Evolutionary conservation across 768 basidiomycete genomes (phyloP), one percentile per base, ranked within the genome.

Genomic region (Russula ochroleuca): DNA sequence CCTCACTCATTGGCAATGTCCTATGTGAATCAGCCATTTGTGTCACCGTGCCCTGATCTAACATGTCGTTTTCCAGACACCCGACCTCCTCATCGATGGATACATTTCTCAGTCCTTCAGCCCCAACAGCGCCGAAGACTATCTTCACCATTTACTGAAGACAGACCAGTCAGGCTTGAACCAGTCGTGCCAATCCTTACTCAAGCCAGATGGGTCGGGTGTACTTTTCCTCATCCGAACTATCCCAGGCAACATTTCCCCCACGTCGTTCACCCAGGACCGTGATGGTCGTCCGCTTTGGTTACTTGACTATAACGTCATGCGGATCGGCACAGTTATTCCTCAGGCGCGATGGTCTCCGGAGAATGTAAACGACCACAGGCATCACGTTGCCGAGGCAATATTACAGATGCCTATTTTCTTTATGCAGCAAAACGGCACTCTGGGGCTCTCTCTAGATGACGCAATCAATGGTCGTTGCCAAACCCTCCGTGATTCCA

Each of bases 401-500:
- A 11, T 13, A 19, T 31, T 66, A 14, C 55, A 66, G 38, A n/a
- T 63, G 56, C 65, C 65, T 3, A 58, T 66, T 25, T 66, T 64
- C 62, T 66, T 66, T 25, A 5, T 25, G 33, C 65, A 53, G 14
- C 21, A 17, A 5, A 48, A 57, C 14, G 65, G 65, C 43, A 7
- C 17, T 15, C 31, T 66, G 15, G 65, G 65, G 1, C 41, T 66
- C 4, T 48, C 65, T 19, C 28, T 63, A n/a, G 25, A 33, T 1
- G 61, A 57, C 17, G 59, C 64, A 7, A 23, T 19, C n/a, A 51
- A 61, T 15, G 49, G 48, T 7, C 64, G 53, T 43, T 56, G 41
- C 19, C 31, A 54, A 2, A 66, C 35, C 28, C 65, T 66, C 11
- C 56, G 56, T 47, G 35, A 58, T 6, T 33, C 21, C 15, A 21